A percentile compares a stretch with the other conserved stretches of the same genome.
Conservation (phyloP, 2,329 filamentous ascomycete genomes). For the Diplodia intermedia region DNA sequence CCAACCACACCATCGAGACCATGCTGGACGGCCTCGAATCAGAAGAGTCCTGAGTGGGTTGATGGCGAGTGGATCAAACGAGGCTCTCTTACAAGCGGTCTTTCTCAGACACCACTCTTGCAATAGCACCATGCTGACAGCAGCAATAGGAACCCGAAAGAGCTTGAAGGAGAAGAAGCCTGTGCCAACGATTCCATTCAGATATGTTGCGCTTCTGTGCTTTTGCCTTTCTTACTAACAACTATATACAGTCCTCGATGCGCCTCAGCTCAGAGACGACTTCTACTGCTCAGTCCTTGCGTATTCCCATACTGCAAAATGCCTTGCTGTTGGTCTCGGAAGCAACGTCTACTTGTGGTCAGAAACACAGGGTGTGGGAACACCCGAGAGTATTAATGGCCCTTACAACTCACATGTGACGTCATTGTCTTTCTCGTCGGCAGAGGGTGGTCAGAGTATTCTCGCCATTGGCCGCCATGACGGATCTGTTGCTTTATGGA, state of each 20-base stretch:
- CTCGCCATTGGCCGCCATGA: slow-evolving; percentile 84
- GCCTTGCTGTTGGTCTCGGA: slow-evolving; percentile 82
- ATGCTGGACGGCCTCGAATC: background rate
- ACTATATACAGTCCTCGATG: slow-evolving; percentile 76
- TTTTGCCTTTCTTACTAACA: slow-evolving; percentile 42
- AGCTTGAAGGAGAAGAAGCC: slow-evolving; percentile 43
- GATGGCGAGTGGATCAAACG: slow-evolving; percentile 52
- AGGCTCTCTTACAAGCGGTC: slow-evolving; percentile 40
- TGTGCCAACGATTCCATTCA: slow-evolving; percentile 77
- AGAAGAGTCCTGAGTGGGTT: slow-evolving; percentile 46
- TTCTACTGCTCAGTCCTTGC: slow-evolving; percentile 94
- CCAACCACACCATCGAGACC: slow-evolving; percentile 11
- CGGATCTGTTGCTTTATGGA: slow-evolving; percentile 78
- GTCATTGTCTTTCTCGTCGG: slow-evolving; percentile 88
- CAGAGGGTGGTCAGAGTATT: slow-evolving; percentile 75
- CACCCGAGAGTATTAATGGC: slow-evolving; percentile 60
- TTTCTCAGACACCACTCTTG: background rate
- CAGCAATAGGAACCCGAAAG: slow-evolving; percentile 38
- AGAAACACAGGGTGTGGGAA: slow-evolving; percentile 71
- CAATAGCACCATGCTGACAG: slow-evolving; percentile 34
- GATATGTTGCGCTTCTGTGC: slow-evolving; percentile 59
- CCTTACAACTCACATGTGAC: slow-evolving; percentile 69
- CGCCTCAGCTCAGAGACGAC: slow-evolving; percentile 87
- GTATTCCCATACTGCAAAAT: slow-evolving; percentile 76
- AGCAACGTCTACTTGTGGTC: slow-evolving; percentile 88